These are phyloP conservation scores for Grosmannia penicillata DNA, from an alignment of 2,329 filamentous ascomycete species.

Conservation along the genomic window DNA sequence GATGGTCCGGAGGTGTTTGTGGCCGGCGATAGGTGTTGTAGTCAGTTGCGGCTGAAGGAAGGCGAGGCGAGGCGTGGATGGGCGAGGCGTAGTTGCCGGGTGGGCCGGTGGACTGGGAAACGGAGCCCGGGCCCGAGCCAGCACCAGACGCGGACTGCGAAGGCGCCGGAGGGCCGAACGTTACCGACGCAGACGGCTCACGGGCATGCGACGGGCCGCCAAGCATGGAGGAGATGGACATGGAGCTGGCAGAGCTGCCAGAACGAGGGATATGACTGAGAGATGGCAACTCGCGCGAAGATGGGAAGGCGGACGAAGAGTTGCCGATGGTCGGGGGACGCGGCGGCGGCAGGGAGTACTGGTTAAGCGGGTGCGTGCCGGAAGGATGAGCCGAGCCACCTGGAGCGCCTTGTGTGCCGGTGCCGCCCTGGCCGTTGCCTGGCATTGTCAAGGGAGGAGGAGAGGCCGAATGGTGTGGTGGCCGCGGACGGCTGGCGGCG, in stretches of 20 bases:
- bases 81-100: slow-evolving; percentile 17
- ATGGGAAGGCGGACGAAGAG: slow-evolving; percentile 28
- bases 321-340: slow-evolving; percentile 29
- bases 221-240: slow-evolving; percentile 48
- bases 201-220: slow-evolving; percentile 30
- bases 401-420: too few relatives aligned
- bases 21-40: slow-evolving; percentile 51
- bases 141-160: too few relatives aligned
- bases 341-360: slow-evolving; percentile 31
- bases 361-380: slow-evolving; percentile 15
- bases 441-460: slow-evolving; percentile 9
- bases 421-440: slow-evolving; percentile 2
- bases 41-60: slow-evolving; percentile 40
- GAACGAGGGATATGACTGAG: slow-evolving; percentile 33
- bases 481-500: slow-evolving; percentile 22
- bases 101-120: slow-evolving; percentile 17
- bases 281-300: slow-evolving; percentile 37
- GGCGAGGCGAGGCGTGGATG: slow-evolving; percentile 39
- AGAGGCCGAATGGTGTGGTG: slow-evolving; percentile 23
- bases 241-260: slow-evolving; percentile 34
- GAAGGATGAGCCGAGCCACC: background rate
- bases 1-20: slow-evolving; percentile 54
- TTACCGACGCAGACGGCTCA: slow-evolving; percentile 18
- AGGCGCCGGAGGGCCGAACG: slow-evolving; percentile 19
- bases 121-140: background rate